A percentile compares a stretch with the other conserved stretches of the same genome.
These are phyloP conservation scores for Ogataea nakhonphanomensis DNA, from an alignment of 805 yeast genomes.

Conservation along the genomic window DNA sequence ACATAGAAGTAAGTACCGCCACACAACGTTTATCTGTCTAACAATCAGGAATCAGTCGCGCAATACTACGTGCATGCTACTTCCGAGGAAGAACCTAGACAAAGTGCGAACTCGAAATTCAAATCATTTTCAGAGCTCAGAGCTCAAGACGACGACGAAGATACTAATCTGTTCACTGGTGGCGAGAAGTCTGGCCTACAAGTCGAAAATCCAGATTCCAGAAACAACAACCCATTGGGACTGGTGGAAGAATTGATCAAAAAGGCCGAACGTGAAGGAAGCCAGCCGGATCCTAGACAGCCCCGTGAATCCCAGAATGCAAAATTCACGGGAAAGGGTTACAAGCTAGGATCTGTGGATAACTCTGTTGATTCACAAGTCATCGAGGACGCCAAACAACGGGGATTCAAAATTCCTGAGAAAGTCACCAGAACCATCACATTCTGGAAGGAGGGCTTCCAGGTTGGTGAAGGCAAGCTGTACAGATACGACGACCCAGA, in stretches of 20 bases:
- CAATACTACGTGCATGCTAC: slow-evolving; percentile 26
- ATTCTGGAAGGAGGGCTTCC: slow-evolving; percentile 96
- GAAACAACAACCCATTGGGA: slow-evolving; percentile 35
- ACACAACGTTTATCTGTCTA: background rate
- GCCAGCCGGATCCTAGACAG: slow-evolving; percentile 39
- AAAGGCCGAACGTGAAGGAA: slow-evolving; percentile 64
- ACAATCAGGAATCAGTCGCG: slow-evolving; percentile 24
- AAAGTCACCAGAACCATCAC: slow-evolving; percentile 79
- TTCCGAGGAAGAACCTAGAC: slow-evolving; percentile 10
- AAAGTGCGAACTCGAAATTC: slow-evolving; percentile 17
- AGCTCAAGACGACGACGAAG: slow-evolving; percentile 32
- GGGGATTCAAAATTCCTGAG: slow-evolving; percentile 23
- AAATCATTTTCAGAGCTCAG: slow-evolving; percentile 34
- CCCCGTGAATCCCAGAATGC: slow-evolving; percentile 23
- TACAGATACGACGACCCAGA: slow-evolving; percentile 88
- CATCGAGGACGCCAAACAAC: slow-evolving; percentile 27
- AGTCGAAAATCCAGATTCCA: slow-evolving; percentile 63
- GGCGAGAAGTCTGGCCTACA: slow-evolving; percentile 77
- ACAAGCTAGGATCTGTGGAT: slow-evolving; percentile 48
- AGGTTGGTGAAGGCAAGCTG: slow-evolving; percentile 87
- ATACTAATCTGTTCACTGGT: slow-evolving; percentile 45
- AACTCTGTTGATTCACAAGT: slow-evolving; percentile 32
- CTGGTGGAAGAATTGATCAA: slow-evolving; percentile 55
- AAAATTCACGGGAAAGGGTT: slow-evolving; percentile 49
- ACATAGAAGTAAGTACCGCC: slow-evolving; percentile 24